Percentiles rank a stretch among this genome's conserved stretches.
phyloP scores from a whole-genome alignment of 2,329 filamentous ascomycete genomes.

The Thelonectria blattea region DNA sequence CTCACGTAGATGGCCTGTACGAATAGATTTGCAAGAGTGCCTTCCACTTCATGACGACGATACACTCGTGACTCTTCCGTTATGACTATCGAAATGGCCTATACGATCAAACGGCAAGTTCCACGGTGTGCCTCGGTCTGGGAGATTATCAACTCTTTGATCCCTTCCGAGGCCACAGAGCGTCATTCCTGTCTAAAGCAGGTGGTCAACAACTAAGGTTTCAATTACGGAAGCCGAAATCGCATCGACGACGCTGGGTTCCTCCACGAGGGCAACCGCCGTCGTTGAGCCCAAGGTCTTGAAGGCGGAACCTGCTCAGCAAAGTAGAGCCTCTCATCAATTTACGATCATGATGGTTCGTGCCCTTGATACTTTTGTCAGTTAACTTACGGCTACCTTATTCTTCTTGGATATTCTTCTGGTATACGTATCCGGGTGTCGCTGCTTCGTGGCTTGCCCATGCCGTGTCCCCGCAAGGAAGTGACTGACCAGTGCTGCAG shows the following conservation, averaged over 20 bases:
- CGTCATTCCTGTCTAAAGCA: not conserved
- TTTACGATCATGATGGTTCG: not conserved
- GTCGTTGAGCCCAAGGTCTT: slow-evolving; percentile 14
- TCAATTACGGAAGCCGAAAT: too few relatives aligned
- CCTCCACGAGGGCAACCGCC: slow-evolving; percentile 10
- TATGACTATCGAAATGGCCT: not conserved
- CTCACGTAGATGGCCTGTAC: too few relatives aligned
- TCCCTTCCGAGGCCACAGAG: not conserved
- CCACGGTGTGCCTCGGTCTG: not conserved
- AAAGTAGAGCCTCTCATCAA: too few relatives aligned
- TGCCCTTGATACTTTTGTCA: too few relatives aligned
- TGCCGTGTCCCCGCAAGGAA: slow-evolving; percentile 26
- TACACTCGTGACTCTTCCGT: too few relatives aligned
- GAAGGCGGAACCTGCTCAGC: not conserved
- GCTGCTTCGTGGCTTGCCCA: slow-evolving; percentile 33
- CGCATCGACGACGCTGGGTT: not conserved
- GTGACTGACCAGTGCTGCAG: slow-evolving; percentile 29
- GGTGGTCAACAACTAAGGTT: too few relatives aligned
- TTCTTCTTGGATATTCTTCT: too few relatives aligned
- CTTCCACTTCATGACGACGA: too few relatives aligned
- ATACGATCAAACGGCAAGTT: too few relatives aligned
- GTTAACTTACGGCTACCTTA: too few relatives aligned
- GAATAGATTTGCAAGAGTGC: too few relatives aligned
- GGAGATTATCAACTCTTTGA: not conserved
- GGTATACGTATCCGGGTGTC: slow-evolving; percentile 16